phyloP scores from a whole-genome alignment of 345 rosid species.

The Aurinia saxatilis region DNA sequence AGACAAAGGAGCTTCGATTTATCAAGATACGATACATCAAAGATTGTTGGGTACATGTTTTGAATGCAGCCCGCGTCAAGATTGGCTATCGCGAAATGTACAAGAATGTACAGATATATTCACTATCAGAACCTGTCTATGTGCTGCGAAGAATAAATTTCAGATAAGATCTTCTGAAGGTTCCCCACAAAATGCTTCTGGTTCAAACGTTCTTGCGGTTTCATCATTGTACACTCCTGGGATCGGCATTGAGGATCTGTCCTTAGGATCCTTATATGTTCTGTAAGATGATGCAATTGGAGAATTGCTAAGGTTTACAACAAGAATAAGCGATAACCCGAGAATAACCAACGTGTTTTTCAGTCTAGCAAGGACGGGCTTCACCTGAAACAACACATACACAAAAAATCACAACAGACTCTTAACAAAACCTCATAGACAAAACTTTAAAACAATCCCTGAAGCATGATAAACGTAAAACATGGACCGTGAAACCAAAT shows the following conservation, averaged over 20 bases:
- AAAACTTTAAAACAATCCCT: not conserved
- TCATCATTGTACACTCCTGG: conserved; percentile 76
- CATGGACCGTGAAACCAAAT: not conserved
- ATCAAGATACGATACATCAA: not conserved
- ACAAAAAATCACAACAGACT: not conserved
- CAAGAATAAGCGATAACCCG: conserved; percentile 53
- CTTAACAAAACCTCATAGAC: not conserved
- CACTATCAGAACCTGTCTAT: not conserved
- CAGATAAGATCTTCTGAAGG: conserved; percentile 34
- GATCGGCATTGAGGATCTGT: conserved; percentile 36
- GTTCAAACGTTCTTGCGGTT: conserved; percentile 77
- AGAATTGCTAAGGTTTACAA: conserved; percentile 39
- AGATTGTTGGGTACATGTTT: not conserved
- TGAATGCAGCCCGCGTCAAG: not conserved
- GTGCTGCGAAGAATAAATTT: not conserved
- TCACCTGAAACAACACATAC: conserved; percentile 53
- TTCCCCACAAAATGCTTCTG: conserved; percentile 82
- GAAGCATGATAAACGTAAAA: not conserved
- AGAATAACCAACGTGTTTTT: conserved; percentile 72
- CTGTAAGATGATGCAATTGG: conserved; percentile 30
- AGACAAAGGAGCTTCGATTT: not conserved
- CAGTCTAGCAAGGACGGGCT: conserved; percentile 69
- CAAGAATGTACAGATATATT: conserved; percentile 15
- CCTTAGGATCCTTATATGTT: conserved; percentile 26
- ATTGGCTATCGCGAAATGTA: not conserved